Base-by-base conservation (phyloP, 768 basidiomycete species). In the Flagelloscypha sp. region DNA sequence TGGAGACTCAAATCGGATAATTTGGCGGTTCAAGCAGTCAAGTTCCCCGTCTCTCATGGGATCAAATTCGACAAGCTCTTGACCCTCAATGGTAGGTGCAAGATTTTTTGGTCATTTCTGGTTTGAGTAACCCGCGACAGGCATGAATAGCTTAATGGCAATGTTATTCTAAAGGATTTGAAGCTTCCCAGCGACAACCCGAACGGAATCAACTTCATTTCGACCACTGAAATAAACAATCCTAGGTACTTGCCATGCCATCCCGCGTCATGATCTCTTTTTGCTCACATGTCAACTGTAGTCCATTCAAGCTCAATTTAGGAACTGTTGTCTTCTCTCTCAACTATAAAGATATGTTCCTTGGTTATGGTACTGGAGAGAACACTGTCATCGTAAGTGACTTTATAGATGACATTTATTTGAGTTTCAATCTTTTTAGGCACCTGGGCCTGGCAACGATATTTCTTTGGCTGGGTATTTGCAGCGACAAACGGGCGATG, bases 301-400 rank as follows among this genome's bases (percentile, higher is more conserved):
- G 78, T 45, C 79, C 82, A 1, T 84, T 86, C 52, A 58, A 69
- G n/a, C 63, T 86, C 38, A 61, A 72, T 46, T 65, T 86, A 25
- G 83, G 82, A 21, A 79, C 77, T 1, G 72, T 79, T 5, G 56
- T 73, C 3, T 83, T 84, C 47, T 65, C 65, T 38, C 61, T 86
- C 18, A 58, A 61, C 15, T 85, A 81, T 54, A 51, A 74, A 27
- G 66, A 62, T 29, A 65, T 78, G 13, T 59, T 62, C 34, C 58
- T 84, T 28, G 81, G 81, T 19, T 54, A 55, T 18, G 80, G 80
- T 12, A 66, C 65, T 3, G 68, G 72, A 17, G 52, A 55, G 1
- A 61, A 75, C 36, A 73, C 73, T 3, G 46, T 55, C 9, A 65
- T 84, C 39, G 79, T 76, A 51, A 32, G 70, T 50, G 7, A 5